Evolutionary conservation across 1,284 basidiomycete species (phyloP).

Genomic region (Xerocomus nothofagi): DNA sequence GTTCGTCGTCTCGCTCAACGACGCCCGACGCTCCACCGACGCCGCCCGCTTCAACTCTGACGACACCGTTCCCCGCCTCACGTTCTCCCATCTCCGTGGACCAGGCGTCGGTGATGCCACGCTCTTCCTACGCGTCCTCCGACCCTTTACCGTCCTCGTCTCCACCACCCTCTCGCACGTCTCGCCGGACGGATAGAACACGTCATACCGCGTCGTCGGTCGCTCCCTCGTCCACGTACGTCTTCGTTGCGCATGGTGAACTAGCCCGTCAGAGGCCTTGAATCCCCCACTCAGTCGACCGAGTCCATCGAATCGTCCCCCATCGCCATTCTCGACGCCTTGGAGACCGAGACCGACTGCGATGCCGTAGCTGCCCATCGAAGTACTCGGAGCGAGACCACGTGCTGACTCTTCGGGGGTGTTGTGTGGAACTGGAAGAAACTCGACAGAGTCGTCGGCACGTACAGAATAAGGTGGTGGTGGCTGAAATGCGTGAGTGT

Average conservation of each 20-base stretch:
- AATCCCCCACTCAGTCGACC: constrained; percentile 32
- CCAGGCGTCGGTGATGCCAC: constrained; percentile 25
- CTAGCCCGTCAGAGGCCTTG: constrained; percentile 11
- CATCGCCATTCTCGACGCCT: constrained; percentile 27
- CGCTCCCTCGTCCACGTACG: constrained; percentile 19
- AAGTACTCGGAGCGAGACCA: neutral
- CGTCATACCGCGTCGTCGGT: constrained; percentile 26
- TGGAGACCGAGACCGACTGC: constrained; percentile 28
- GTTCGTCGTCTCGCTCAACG: constrained; percentile 9
- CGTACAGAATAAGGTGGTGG: constrained; percentile 27
- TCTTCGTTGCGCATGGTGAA: constrained; percentile 22
- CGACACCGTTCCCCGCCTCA: constrained; percentile 28
- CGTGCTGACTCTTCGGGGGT: constrained; percentile 16
- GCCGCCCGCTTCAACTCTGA: constrained; percentile 33
- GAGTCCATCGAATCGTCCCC: constrained; percentile 28
- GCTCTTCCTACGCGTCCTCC: constrained; percentile 17
- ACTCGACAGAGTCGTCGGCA: constrained; percentile 7
- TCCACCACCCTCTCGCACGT: neutral
- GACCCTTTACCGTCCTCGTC: constrained; percentile 6
- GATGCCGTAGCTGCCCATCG: neutral
- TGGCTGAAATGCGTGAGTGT: constrained; percentile 26
- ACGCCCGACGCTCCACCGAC: constrained; percentile 28
- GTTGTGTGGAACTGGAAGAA: constrained; percentile 29
- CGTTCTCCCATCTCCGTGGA: neutral
- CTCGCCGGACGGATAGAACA: constrained; percentile 28